Percentiles rank a stretch among this genome's conserved stretches.
These are phyloP conservation scores for Blastobotrys aristatus DNA, from an alignment of 1,139 yeast species.

Conservation along the genomic window DNA sequence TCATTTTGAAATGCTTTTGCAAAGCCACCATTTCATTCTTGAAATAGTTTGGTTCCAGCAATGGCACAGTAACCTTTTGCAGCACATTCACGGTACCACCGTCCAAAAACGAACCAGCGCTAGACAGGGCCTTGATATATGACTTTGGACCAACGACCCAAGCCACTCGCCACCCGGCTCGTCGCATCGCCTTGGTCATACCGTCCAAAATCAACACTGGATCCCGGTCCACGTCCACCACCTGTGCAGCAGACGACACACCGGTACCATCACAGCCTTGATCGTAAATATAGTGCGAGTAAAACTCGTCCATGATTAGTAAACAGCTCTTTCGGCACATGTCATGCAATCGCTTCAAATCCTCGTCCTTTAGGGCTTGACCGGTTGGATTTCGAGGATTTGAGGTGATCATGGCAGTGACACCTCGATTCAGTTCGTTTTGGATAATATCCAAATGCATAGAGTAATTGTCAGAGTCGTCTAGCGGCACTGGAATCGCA, in stretches of 20 bases:
- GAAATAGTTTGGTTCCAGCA: slow-evolving; percentile 51
- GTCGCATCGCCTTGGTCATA: slow-evolving; percentile 58
- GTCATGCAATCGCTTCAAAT: slow-evolving; percentile 49
- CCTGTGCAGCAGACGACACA: slow-evolving; percentile 50
- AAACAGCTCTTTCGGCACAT: slow-evolving; percentile 55
- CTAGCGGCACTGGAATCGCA: slow-evolving; percentile 63
- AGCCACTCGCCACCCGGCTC: slow-evolving; percentile 68
- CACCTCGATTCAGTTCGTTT: slow-evolving; percentile 56
- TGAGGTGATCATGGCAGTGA: slow-evolving; percentile 56
- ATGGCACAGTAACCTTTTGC: slow-evolving; percentile 58
- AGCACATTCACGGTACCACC: slow-evolving; percentile 66
- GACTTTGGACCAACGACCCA: slow-evolving; percentile 68
- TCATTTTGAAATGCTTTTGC: slow-evolving; percentile 56
- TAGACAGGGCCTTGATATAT: slow-evolving; percentile 52
- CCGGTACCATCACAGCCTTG: slow-evolving; percentile 55
- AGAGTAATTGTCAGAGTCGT: slow-evolving; percentile 56
- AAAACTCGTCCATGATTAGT: slow-evolving; percentile 64
- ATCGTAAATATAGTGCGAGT: slow-evolving; percentile 59
- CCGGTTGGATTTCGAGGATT: slow-evolving; percentile 71
- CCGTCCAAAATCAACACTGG: slow-evolving; percentile 64
- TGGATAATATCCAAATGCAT: slow-evolving; percentile 53
- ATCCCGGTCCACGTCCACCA: slow-evolving; percentile 55
- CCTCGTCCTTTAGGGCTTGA: slow-evolving; percentile 48
- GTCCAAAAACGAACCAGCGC: slow-evolving; percentile 61
- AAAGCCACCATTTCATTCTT: slow-evolving; percentile 55